Evolutionary conservation across 139 green algal species (phyloP).

Genomic region (Eudorina sp.): DNA sequence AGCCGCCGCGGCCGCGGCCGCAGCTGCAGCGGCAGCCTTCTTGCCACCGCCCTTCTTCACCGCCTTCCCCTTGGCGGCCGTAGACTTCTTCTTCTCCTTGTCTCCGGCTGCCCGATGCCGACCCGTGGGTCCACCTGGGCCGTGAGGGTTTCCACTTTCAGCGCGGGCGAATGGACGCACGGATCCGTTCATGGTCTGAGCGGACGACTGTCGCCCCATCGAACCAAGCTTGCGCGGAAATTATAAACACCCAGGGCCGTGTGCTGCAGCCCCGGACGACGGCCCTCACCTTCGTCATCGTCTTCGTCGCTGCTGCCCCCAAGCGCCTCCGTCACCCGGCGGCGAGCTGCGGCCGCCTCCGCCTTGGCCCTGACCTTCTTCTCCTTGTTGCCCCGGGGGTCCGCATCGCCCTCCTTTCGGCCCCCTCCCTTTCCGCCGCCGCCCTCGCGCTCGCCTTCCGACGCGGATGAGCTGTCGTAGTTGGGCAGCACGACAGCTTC

Average conservation of each 20-base stretch:
- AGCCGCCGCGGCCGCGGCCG: neutral
- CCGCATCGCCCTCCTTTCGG: neutral
- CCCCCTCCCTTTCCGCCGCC: neutral
- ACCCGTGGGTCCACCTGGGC: no score
- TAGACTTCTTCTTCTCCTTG: neutral
- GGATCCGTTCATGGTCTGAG: no score
- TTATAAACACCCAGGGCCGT: no score
- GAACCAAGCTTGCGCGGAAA: no score
- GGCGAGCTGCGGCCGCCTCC: neutral
- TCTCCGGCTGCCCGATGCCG: neutral
- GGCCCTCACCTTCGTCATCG: conserved; percentile 9
- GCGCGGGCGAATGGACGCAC: no score
- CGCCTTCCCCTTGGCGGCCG: neutral
- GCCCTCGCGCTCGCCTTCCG: neutral
- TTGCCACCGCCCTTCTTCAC: neutral
- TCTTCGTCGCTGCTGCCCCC: neutral
- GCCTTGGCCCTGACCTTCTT: neutral
- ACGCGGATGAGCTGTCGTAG: neutral
- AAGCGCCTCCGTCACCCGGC: conserved; percentile 2
- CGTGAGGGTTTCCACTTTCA: no score
- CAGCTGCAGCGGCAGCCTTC: neutral
- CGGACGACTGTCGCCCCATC: no score
- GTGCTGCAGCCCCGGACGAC: no score
- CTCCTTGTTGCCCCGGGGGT: neutral
- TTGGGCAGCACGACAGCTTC: conserved; percentile 19